These are phyloP conservation scores for Fusarium nematophilum DNA, from an alignment of 2,329 filamentous ascomycete species.

Conservation along the genomic window DNA sequence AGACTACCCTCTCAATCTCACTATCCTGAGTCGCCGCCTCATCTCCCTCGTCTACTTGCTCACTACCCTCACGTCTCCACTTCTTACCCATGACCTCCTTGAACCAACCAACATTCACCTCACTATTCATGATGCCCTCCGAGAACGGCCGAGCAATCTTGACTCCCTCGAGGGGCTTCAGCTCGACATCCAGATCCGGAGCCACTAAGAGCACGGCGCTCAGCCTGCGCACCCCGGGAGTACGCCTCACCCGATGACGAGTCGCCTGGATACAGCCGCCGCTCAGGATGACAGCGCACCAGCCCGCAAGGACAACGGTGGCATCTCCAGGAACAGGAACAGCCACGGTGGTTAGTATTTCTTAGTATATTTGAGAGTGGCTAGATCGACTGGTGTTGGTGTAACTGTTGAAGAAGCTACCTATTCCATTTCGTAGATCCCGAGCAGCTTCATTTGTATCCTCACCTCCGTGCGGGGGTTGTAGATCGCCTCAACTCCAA, in stretches of 20 bases:
- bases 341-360: too few relatives aligned
- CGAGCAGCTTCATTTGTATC: too few relatives aligned
- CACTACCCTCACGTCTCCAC: conserved; percentile 2
- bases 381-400: too few relatives aligned
- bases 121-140: neutral
- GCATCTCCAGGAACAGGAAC: conserved; percentile 5
- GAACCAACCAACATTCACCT: neutral
- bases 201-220: conserved; percentile 1
- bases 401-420: too few relatives aligned
- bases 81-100: conserved; percentile 8
- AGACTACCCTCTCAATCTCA: neutral
- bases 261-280: neutral
- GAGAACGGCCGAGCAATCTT: neutral
- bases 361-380: too few relatives aligned
- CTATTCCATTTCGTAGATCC: too few relatives aligned
- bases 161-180: neutral
- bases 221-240: neutral
- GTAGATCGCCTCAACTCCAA: too few relatives aligned
- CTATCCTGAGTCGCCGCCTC: neutral
- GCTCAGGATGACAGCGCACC: conserved; percentile 1
- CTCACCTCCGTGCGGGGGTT: too few relatives aligned
- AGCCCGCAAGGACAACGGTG: conserved; percentile 7
- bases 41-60: neutral
- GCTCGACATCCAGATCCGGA: neutral
- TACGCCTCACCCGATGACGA: neutral